Evolutionary conservation across 2,329 filamentous ascomycete species (phyloP).

Genomic region (Elsinoe batatas): DNA sequence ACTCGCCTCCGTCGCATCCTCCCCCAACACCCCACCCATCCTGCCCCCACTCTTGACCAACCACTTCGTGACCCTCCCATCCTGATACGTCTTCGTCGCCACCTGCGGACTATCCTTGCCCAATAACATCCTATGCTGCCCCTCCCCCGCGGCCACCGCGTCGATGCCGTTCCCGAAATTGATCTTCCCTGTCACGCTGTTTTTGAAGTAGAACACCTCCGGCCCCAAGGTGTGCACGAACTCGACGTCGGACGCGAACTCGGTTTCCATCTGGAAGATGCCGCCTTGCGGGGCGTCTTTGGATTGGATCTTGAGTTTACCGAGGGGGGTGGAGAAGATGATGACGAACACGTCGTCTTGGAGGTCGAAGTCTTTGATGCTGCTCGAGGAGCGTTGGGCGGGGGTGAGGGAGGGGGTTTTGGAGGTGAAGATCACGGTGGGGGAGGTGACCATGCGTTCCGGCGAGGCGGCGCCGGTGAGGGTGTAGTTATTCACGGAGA

Average conservation of each 20-base stretch:
- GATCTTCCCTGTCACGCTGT: constrained; percentile 1
- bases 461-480: neutral
- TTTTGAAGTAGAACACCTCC: constrained; percentile 5
- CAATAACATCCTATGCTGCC: neutral
- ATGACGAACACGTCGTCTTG: constrained; percentile 7
- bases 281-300: constrained; percentile 5
- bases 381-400: neutral
- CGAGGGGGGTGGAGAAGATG: constrained; percentile 2
- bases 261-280: constrained; percentile 11
- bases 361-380: constrained; percentile 8
- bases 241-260: constrained; percentile 5
- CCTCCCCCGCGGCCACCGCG: neutral
- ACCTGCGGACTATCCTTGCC: constrained; percentile 8
- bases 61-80: constrained; percentile 4
- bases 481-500: neutral
- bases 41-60: neutral
- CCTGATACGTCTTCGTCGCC: constrained; percentile 4
- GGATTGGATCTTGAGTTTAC: constrained; percentile 6
- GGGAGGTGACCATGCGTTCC: neutral
- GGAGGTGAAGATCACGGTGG: constrained; percentile 4
- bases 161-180: constrained; percentile 2
- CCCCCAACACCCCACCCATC: constrained; percentile 1
- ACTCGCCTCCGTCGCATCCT: constrained; percentile 1
- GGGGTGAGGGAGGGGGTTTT: neutral
- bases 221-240: constrained; percentile 1